These are phyloP conservation scores for Strigomonas culicis DNA, from an alignment of 208 protist species.

Conservation along the genomic window DNA sequence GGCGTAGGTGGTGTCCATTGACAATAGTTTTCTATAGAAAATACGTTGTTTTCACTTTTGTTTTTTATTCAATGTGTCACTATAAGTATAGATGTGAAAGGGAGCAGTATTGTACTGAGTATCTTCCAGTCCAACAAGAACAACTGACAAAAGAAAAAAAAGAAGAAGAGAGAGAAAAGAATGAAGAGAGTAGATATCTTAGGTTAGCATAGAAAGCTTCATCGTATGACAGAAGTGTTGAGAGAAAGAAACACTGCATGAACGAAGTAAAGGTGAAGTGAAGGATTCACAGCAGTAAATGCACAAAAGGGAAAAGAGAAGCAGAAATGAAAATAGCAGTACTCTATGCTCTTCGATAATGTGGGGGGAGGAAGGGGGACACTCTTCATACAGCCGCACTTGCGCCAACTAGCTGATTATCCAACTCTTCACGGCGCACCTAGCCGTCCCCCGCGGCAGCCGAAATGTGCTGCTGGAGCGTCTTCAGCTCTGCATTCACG, in stretches of 20 bases:
- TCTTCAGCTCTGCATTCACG: not conserved
- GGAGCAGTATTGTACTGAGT: no score
- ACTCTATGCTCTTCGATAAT: no score
- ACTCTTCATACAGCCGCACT: not conserved
- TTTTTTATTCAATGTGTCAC: not conserved
- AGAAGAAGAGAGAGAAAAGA: not conserved
- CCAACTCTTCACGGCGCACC: no score
- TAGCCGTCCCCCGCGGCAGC: no score
- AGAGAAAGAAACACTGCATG: no score
- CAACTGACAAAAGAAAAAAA: not conserved
- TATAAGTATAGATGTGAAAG: no score
- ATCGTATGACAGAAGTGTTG: no score
- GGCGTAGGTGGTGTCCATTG: not conserved
- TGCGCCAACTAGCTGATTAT: no score
- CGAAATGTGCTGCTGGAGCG: not conserved
- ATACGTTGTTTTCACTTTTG: conserved; percentile 2
- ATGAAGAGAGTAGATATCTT: not conserved
- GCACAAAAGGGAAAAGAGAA: conserved; percentile 8
- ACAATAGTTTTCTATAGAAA: no score
- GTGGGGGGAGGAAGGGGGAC: not conserved
- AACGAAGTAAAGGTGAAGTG: no score
- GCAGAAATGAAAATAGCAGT: not conserved
- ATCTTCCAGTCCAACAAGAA: no score
- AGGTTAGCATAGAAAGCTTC: not conserved
- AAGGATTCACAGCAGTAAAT: conserved; percentile 5